Evolutionary conservation across 2,329 filamentous ascomycete species (phyloP).

Genomic region (Neoascochyta sp.): DNA sequence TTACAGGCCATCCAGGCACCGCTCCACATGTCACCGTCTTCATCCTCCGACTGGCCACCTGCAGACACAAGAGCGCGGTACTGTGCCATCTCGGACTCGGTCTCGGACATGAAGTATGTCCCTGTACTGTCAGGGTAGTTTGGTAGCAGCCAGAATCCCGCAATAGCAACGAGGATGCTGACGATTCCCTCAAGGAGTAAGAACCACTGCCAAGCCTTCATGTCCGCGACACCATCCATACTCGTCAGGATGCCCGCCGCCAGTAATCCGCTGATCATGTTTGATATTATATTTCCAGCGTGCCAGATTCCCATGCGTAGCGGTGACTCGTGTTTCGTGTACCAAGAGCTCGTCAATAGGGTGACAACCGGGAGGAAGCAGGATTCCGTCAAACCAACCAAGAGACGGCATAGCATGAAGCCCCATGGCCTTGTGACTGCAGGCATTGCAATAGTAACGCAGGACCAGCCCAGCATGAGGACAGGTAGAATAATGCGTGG

Average conservation of each 20-base stretch:
- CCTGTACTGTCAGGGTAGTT: slow-evolving; percentile 7
- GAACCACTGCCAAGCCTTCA: slow-evolving; percentile 45
- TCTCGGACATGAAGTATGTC: slow-evolving; percentile 5
- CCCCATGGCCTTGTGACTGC: slow-evolving; percentile 29
- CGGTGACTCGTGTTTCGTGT: slow-evolving; percentile 45
- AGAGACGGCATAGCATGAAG: slow-evolving; percentile 38
- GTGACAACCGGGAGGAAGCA: slow-evolving; percentile 41
- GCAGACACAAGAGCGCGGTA: slow-evolving; percentile 34
- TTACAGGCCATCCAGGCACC: slow-evolving; percentile 34
- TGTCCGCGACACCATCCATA: slow-evolving; percentile 41
- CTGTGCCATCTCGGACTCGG: slow-evolving; percentile 9
- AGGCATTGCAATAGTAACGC: slow-evolving; percentile 45
- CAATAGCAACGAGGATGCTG: slow-evolving; percentile 41
- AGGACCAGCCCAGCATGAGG: slow-evolving; percentile 43
- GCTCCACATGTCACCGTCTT: slow-evolving; percentile 34
- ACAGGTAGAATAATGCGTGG: slow-evolving; percentile 36
- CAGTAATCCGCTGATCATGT: slow-evolving; percentile 46
- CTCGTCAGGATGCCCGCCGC: slow-evolving; percentile 46
- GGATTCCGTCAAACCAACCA: slow-evolving; percentile 40
- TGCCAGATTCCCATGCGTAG: slow-evolving; percentile 48
- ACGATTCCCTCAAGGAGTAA: slow-evolving; percentile 55
- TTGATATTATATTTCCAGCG: slow-evolving; percentile 46
- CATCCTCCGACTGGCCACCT: slow-evolving; percentile 38
- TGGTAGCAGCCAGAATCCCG: slow-evolving; percentile 27
- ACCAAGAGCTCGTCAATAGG: slow-evolving; percentile 45